phyloP scores from a whole-genome alignment of 768 basidiomycete species.

The Boletus eberwhitei region DNA sequence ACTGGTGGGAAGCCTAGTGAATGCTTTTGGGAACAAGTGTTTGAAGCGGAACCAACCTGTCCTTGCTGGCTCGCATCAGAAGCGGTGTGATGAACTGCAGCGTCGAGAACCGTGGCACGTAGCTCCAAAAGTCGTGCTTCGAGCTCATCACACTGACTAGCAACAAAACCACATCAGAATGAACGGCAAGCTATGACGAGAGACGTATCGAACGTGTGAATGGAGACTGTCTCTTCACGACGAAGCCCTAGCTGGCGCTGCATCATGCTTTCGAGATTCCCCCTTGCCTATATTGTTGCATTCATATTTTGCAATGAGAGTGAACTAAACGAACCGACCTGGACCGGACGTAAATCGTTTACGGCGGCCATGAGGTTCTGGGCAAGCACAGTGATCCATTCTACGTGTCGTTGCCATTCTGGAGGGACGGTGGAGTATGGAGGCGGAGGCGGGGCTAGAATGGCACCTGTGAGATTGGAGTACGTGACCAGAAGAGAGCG shows the following conservation, averaged over 20 bases:
- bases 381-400: constrained; percentile 77
- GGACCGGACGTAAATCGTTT: constrained; percentile 86
- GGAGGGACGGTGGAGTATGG: constrained; percentile 44
- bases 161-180: constrained; percentile 8
- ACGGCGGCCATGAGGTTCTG: constrained; percentile 90
- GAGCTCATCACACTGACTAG: constrained; percentile 69
- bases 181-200: not conserved
- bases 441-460: constrained; percentile 63
- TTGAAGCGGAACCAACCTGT: constrained; percentile 14
- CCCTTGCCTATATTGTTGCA: constrained; percentile 56
- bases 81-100: not conserved
- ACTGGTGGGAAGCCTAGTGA: constrained; percentile 6
- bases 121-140: constrained; percentile 61
- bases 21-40: not conserved
- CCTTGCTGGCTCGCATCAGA: constrained; percentile 2
- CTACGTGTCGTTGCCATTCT: constrained; percentile 72
- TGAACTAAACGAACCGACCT: constrained; percentile 44
- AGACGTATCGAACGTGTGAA: constrained; percentile 58
- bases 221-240: constrained; percentile 61
- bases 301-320: not conserved
- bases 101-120: constrained; percentile 30
- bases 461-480: constrained; percentile 65
- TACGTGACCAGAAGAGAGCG: constrained; percentile 79
- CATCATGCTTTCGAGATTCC: constrained; percentile 81
- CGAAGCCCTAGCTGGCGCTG: constrained; percentile 71